Base-by-base conservation (phyloP, 345 rosid species). In the Raphanus sativus region DNA sequence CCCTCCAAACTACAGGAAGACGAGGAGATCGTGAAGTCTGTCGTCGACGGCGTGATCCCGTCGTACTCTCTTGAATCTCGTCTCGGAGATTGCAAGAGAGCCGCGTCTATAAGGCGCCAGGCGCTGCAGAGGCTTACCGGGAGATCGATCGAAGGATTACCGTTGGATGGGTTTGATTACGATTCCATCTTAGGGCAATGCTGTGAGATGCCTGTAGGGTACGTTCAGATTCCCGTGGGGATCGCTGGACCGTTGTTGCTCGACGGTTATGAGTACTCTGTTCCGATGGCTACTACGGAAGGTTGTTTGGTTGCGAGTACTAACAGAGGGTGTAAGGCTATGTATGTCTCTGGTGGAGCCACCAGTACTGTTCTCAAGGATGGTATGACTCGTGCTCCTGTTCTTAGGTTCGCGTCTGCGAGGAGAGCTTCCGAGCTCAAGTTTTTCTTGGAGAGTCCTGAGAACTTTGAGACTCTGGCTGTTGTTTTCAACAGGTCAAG, bases 271-370 rank as follows among this genome's bases (percentile, higher is more conserved):
- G 97, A 95, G 87, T 87, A 88, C 67, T 80, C 85, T 11, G 88
- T 95, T 54, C 99, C 99, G 13, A 92, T 92, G 99, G 98, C 98
- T 4, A 95, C 99, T 2, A 95, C 99, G 0, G 99, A 95, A 80
- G 99, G 99, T 0, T 92, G 98, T 72, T 73, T 95, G 81, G 92
- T 91, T 21, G 99, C 99, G 13, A 95, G 99, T 67, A 78, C 97
- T 6, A 95, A 95, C 74, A 84, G 99, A 77, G 99, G 99, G n/a
- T 95, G 98, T 66, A 95, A 91, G 73, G 97, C 96, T 13, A 92
- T 95, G 64, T 77, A 81, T 25, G 62, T 73, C 32, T 91, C 97
- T 0, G 96, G 98, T 13, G 99, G 99, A 1, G 98, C 97, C 0
- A 82, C 78, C 8, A 81, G 89, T 66, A 81, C 86, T 5, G 30